phyloP scores from a whole-genome alignment of 78 protist genomes.

The Tieghemostelium lacteum region DNA sequence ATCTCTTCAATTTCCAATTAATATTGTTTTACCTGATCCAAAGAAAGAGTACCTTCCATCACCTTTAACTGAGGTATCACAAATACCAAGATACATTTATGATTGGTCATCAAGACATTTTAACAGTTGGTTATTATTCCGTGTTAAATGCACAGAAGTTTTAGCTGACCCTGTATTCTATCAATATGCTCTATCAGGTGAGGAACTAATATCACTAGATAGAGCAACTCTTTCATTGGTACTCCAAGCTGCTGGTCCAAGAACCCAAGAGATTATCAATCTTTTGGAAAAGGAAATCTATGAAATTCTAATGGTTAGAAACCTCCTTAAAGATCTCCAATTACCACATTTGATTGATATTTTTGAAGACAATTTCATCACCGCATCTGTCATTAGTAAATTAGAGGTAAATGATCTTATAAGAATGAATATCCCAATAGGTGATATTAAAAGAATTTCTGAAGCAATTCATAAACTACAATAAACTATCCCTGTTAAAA shows the following conservation, averaged over 20 bases:
- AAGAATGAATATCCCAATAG: not conserved
- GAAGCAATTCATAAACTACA: not conserved
- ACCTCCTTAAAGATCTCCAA: not conserved
- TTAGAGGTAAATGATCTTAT: not conserved
- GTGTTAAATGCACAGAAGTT: not conserved
- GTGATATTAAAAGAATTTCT: slow-evolving; percentile 14
- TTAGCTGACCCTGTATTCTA: not conserved
- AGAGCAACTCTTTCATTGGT: not conserved
- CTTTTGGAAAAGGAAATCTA: not conserved
- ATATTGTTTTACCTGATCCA: slow-evolving; percentile 11
- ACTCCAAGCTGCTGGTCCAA: not conserved
- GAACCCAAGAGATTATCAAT: not conserved
- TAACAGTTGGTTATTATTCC: not conserved
- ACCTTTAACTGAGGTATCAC: slow-evolving; percentile 2
- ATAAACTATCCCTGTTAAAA: no score
- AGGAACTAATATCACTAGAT: not conserved
- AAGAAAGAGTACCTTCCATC: not conserved
- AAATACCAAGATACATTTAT: not conserved
- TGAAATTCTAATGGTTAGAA: not conserved
- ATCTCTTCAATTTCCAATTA: not conserved
- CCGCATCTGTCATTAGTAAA: not conserved
- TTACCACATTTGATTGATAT: not conserved
- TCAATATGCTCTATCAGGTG: not conserved
- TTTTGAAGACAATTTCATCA: not conserved
- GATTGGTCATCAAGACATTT: not conserved